These are phyloP conservation scores for Aspergillus fijiensis DNA, from an alignment of 2,329 filamentous ascomycete species.

Conservation along the genomic window DNA sequence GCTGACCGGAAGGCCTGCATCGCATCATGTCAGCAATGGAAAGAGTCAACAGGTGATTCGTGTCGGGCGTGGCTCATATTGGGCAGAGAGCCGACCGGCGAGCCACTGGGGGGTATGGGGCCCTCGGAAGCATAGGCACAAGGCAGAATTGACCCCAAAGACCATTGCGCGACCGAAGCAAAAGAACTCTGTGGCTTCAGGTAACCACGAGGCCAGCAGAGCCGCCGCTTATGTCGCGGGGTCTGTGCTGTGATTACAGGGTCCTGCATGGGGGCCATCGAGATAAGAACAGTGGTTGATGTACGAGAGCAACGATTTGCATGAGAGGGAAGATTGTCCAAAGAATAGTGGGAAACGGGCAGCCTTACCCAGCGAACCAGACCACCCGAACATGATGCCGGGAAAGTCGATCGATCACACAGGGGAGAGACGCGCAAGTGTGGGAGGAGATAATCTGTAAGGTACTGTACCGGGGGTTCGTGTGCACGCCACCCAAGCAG, in stretches of 20 bases:
- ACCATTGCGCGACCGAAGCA: background rate
- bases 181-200: background rate
- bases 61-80: background rate
- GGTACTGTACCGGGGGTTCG: background rate
- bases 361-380: conserved; percentile 33
- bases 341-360: conserved; percentile 1
- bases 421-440: background rate
- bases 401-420: background rate
- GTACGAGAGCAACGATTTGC: background rate
- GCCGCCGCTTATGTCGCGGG: background rate
- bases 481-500: background rate
- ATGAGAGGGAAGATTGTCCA: background rate
- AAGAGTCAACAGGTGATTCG: background rate
- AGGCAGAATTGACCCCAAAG: background rate
- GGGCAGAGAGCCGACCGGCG: background rate
- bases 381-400: conserved; percentile 36
- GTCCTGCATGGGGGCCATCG: background rate
- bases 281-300: background rate
- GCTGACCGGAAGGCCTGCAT: conserved; percentile 31
- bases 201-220: background rate
- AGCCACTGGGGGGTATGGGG: background rate
- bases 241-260: background rate
- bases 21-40: conserved; percentile 16
- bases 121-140: background rate
- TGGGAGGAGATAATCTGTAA: background rate